These are phyloP conservation scores for Leccinum disarticulatum DNA, from an alignment of 768 basidiomycete species.

Conservation along the genomic window DNA sequence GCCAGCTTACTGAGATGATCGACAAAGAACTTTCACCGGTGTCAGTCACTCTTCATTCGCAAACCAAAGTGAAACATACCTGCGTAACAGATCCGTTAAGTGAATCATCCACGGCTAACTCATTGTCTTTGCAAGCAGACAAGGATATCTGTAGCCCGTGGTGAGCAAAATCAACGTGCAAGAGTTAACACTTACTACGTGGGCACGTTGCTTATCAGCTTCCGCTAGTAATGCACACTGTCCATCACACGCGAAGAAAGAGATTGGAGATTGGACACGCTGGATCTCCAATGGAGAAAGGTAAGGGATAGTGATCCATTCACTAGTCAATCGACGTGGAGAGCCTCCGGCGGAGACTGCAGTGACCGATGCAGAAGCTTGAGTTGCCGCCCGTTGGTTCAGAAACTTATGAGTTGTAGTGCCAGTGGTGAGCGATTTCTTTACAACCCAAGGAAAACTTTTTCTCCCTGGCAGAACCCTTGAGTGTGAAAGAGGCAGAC, in stretches of 20 bases:
- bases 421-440: not conserved
- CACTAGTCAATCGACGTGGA: constrained; percentile 5
- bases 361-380: constrained; percentile 9
- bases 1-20: constrained; percentile 26
- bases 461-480: constrained; percentile 5
- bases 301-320: constrained; percentile 10
- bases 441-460: not conserved
- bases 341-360: constrained; percentile 21
- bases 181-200: constrained; percentile 22
- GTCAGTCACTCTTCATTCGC: constrained; percentile 1
- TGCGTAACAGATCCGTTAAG: constrained; percentile 20
- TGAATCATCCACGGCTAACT: constrained; percentile 23
- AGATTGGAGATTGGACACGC: constrained; percentile 23
- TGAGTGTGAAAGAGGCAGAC: not conserved
- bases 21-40: constrained; percentile 27
- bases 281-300: constrained; percentile 6
- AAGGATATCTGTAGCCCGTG: constrained; percentile 21
- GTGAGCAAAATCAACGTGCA: constrained; percentile 1
- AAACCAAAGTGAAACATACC: constrained; percentile 7
- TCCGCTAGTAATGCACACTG: constrained; percentile 7
- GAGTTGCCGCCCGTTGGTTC: constrained; percentile 14
- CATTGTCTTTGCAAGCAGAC: constrained; percentile 30
- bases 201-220: constrained; percentile 11
- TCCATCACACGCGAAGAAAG: constrained; percentile 21
- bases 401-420: not conserved